These are phyloP conservation scores for Leishmania mexicana DNA, from an alignment of 208 protist genomes.

Conservation along the genomic window DNA sequence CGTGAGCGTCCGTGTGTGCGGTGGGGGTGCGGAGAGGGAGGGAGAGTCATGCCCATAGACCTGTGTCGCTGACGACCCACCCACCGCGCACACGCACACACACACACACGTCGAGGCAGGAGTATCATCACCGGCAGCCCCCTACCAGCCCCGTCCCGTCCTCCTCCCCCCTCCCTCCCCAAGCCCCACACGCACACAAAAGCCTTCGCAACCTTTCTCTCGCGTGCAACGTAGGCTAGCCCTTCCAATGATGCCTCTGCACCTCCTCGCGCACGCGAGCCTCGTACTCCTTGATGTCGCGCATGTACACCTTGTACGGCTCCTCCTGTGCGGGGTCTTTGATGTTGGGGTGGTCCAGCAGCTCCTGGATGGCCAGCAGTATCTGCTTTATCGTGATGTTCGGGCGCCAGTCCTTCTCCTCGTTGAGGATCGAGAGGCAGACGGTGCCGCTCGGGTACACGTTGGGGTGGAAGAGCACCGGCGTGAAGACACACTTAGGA, in stretches of 20 bases:
- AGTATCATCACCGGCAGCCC: too few species aligned
- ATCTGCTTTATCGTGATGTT: conserved; percentile 99
- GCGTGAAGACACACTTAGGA: conserved; percentile 97
- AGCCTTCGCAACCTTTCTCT: background rate
- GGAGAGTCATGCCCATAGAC: background rate
- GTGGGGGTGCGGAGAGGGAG: background rate
- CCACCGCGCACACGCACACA: background rate
- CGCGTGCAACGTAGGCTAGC: background rate
- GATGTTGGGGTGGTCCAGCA: conserved; percentile 97
- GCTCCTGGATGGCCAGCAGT: conserved; percentile 98
- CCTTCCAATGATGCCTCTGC: conserved; percentile 59
- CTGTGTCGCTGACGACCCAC: background rate
- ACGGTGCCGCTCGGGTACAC: conserved; percentile 99
- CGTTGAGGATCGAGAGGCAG: conserved; percentile 99
- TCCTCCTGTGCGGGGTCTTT: conserved; percentile 98
- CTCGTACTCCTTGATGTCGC: conserved; percentile 87
- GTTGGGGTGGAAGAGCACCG: conserved; percentile 99
- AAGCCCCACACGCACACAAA: background rate
- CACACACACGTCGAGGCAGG: background rate
- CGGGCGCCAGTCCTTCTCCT: conserved; percentile 99
- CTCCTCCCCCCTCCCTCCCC: background rate
- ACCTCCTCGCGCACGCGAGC: conserved; percentile 87
- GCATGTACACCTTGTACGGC: conserved; percentile 92
- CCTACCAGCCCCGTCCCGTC: too few species aligned
- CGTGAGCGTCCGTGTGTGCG: conserved; percentile 2